Percentiles rank a stretch among this genome's conserved stretches.
Evolutionary conservation across 768 basidiomycete genomes (phyloP).

Genomic region (Kwoniella heveanensis): DNA sequence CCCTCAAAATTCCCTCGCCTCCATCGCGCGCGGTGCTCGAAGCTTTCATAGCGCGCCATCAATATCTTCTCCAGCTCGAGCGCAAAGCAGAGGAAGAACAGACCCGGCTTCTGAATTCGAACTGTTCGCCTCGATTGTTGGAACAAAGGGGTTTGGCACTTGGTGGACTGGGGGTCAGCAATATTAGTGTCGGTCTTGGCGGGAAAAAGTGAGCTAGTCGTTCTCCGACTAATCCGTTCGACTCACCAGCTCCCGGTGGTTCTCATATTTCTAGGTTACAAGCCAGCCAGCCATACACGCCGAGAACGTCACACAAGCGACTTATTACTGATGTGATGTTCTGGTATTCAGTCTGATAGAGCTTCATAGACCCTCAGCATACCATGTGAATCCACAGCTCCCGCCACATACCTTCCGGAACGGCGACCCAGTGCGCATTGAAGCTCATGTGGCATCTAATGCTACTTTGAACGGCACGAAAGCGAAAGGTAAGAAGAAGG

Average conservation of each 20-base stretch:
- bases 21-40: constrained; percentile 33
- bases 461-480: constrained; percentile 20
- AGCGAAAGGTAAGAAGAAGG: constrained; percentile 53
- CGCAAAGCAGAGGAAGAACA: constrained; percentile 81
- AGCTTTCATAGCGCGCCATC: constrained; percentile 44
- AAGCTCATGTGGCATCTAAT: constrained; percentile 63
- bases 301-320: no score
- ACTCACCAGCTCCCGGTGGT: no score
- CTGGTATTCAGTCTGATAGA: constrained; percentile 70
- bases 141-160: constrained; percentile 84
- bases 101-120: constrained; percentile 74
- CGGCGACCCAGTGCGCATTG: constrained; percentile 85
- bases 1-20: constrained; percentile 26
- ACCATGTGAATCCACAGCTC: constrained; percentile 69
- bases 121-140: constrained; percentile 79
- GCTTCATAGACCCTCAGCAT: constrained; percentile 77
- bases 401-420: constrained; percentile 86
- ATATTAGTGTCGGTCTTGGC: constrained; percentile 80
- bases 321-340: background rate
- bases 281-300: no score
- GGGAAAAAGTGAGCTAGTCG: constrained; percentile 73
- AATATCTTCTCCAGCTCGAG: constrained; percentile 68
- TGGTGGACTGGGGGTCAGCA: constrained; percentile 69
- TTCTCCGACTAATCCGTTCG: no score
- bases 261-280: no score